Percentiles rank a stretch among this genome's conserved stretches.
Evolutionary conservation across 305 asterid genomes (phyloP).

Genomic region (Andrographis paniculata): DNA sequence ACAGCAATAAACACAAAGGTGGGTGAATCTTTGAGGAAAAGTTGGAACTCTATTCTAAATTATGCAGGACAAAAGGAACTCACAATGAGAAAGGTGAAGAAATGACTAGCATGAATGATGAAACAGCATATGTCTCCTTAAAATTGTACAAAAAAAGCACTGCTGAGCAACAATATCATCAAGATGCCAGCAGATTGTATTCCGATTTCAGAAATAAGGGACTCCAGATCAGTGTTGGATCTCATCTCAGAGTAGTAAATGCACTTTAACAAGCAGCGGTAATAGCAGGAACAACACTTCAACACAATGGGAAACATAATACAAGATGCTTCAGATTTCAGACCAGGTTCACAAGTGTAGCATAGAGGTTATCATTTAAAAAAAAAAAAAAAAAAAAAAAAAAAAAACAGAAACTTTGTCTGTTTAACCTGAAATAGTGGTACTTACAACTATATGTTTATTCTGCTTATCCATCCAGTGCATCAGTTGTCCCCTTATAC

Average conservation of each 20-base stretch:
- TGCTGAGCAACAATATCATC: background rate
- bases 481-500: constrained; percentile 84
- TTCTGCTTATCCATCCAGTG: constrained; percentile 99
- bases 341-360: no score
- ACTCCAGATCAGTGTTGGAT: constrained; percentile 12
- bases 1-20: no score
- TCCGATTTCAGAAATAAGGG: background rate
- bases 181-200: background rate
- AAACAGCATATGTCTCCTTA: no score
- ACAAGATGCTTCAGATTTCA: no score
- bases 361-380: constrained; percentile 7
- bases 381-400: background rate
- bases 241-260: constrained; percentile 13
- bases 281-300: no score
- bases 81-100: no score
- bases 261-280: constrained; percentile 16
- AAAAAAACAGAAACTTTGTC: constrained; percentile 9
- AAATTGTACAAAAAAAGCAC: background rate
- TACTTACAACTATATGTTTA: constrained; percentile 93
- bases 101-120: no score
- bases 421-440: constrained; percentile 14
- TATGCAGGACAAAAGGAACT: no score
- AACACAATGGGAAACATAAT: no score
- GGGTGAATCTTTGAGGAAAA: no score
- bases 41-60: no score